These are phyloP conservation scores for Themeda triandra DNA, from an alignment of 176 grass and related monocot genomes.

Conservation along the genomic window DNA sequence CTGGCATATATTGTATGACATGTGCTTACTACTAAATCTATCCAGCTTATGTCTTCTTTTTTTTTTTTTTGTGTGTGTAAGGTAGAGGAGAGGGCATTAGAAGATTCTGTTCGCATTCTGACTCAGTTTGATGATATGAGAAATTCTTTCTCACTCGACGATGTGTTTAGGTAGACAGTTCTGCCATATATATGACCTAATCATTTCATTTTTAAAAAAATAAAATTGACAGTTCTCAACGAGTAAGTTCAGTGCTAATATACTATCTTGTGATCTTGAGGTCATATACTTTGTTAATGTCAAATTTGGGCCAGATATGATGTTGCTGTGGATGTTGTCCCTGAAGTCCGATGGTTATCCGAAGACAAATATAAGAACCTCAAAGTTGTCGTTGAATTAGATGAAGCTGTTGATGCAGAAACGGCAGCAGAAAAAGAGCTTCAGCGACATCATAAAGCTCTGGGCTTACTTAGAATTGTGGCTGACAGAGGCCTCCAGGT, in stretches of 20 bases:
- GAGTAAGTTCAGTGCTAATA: background rate
- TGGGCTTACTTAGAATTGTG: conserved; percentile 69
- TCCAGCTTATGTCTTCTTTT: conserved; percentile 2
- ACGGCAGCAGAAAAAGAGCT: conserved; percentile 67
- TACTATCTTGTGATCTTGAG: background rate
- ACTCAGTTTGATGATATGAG: conserved; percentile 75
- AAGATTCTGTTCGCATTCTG: conserved; percentile 84
- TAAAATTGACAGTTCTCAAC: conserved; percentile 5
- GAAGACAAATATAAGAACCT: conserved; percentile 88
- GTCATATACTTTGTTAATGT: conserved; percentile 3
- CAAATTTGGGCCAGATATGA: conserved; percentile 66
- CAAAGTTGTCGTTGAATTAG: conserved; percentile 95
- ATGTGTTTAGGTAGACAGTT: conserved; percentile 65
- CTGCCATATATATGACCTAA: background rate
- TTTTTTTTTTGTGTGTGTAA: conserved; percentile 28
- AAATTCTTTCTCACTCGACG: conserved; percentile 59
- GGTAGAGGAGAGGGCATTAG: conserved; percentile 89
- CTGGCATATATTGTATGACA: background rate
- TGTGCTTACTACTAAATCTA: background rate
- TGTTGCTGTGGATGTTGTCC: conserved; percentile 71
- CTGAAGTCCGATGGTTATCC: conserved; percentile 73
- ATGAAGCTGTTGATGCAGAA: conserved; percentile 72
- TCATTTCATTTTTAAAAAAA: conserved; percentile 2
- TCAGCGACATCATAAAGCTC: conserved; percentile 69
- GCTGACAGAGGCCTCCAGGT: conserved; percentile 91